Percentiles rank a stretch among this genome's conserved stretches.
These are phyloP conservation scores for Asterophora parasitica DNA, from an alignment of 768 basidiomycete genomes.

Conservation along the genomic window DNA sequence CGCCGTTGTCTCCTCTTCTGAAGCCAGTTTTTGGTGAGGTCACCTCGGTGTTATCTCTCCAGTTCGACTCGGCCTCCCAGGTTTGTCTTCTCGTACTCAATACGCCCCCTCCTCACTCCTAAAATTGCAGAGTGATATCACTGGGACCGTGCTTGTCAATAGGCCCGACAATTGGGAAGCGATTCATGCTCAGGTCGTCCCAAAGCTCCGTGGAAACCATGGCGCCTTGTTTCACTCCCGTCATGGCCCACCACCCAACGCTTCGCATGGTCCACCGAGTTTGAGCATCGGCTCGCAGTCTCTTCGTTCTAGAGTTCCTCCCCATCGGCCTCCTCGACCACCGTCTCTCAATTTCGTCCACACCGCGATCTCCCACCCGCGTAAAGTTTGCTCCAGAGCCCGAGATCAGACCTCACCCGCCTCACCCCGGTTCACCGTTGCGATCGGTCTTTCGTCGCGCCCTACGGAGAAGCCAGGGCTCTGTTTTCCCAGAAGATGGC, in stretches of 20 bases:
- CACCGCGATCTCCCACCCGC: conserved; percentile 16
- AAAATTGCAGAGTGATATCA: background rate
- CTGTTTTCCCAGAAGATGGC: background rate
- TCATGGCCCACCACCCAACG: conserved; percentile 21
- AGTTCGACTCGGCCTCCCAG: conserved; percentile 3
- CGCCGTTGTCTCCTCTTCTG: conserved; percentile 4
- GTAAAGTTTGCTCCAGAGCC: conserved; percentile 18
- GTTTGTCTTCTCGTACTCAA: background rate
- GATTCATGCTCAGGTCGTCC: background rate
- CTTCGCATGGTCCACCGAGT: conserved; percentile 20
- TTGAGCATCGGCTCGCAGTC: conserved; percentile 3
- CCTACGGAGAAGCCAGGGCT: background rate
- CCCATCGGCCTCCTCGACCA: conserved; percentile 25
- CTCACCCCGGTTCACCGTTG: conserved; percentile 2
- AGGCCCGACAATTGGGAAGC: background rate
- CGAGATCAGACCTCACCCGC: conserved; percentile 3
- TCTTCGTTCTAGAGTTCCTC: background rate
- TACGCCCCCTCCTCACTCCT: background rate
- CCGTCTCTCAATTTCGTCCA: conserved; percentile 22
- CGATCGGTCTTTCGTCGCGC: background rate
- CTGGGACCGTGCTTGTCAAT: background rate
- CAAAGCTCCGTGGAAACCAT: conserved; percentile 12
- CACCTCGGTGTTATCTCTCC: conserved; percentile 3
- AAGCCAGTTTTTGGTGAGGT: conserved; percentile 1
- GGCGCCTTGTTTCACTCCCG: conserved; percentile 10